These are phyloP conservation scores for Tuber magnatum DNA, from an alignment of 495 filamentous ascomycete species.

Conservation along the genomic window DNA sequence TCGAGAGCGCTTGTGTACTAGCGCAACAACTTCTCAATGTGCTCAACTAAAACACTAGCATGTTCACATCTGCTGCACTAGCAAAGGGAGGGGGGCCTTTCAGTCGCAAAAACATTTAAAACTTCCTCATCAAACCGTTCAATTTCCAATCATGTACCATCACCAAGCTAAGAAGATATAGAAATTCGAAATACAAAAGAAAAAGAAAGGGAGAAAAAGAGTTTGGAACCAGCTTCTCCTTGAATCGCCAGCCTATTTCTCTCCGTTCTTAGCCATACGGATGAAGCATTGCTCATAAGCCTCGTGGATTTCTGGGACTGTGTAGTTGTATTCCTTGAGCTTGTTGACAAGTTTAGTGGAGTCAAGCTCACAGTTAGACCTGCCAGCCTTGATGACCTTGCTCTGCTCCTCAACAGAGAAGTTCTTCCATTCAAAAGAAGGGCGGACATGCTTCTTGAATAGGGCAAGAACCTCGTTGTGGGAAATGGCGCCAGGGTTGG, in stretches of 20 bases:
- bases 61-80: neutral
- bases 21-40: neutral
- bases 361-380: constrained; percentile 59
- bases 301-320: constrained; percentile 56
- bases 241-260: constrained; percentile 16
- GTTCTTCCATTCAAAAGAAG: constrained; percentile 58
- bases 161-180: neutral
- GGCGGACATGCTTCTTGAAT: constrained; percentile 57
- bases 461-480: constrained; percentile 60
- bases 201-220: neutral
- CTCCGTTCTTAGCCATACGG: constrained; percentile 55
- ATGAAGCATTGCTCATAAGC: constrained; percentile 57
- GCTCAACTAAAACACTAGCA: neutral
- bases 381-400: constrained; percentile 59
- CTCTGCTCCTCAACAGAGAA: constrained; percentile 59
- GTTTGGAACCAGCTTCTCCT: constrained; percentile 1
- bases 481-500: constrained; percentile 60
- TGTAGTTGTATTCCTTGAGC: constrained; percentile 53
- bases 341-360: constrained; percentile 55
- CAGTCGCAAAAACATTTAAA: neutral
- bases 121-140: neutral
- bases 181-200: neutral
- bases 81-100: neutral
- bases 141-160: neutral
- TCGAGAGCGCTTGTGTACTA: neutral